phyloP scores from a whole-genome alignment of 1,139 yeast genomes.

The Spathaspora sp. region DNA sequence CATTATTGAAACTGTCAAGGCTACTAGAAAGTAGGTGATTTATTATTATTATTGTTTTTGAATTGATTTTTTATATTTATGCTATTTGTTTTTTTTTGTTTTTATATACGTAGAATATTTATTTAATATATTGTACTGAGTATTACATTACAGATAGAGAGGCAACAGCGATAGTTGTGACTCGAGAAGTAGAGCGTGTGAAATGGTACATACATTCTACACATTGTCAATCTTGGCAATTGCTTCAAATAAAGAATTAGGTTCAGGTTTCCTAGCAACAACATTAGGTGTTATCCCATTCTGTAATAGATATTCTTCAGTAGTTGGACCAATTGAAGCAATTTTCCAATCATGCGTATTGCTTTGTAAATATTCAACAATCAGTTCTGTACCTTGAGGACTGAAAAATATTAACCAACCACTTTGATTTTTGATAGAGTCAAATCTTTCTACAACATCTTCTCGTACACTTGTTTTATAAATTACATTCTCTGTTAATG shows the following conservation, averaged over 20 bases:
- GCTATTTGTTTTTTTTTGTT: background rate
- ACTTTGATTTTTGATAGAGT: constrained; percentile 8
- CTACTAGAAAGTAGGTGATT: constrained; percentile 16
- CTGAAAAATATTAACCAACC: constrained; percentile 85
- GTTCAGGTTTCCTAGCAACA: constrained; percentile 74
- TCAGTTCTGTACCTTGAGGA: constrained; percentile 78
- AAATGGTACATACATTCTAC: too few relatives aligned
- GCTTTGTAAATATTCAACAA: constrained; percentile 46
- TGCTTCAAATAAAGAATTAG: constrained; percentile 50
- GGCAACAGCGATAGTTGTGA: too few relatives aligned
- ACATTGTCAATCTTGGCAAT: constrained; percentile 20
- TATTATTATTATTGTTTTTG: constrained; percentile 2
- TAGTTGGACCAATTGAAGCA: constrained; percentile 94
- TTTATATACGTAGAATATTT: constrained; percentile 4
- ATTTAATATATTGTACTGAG: constrained; percentile 3
- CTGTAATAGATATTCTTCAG: constrained; percentile 58
- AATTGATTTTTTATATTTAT: constrained; percentile 1
- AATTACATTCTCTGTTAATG: constrained; percentile 63
- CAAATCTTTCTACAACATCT: constrained; percentile 46
- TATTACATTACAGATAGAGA: background rate
- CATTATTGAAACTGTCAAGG: constrained; percentile 59
- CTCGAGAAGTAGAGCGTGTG: too few relatives aligned
- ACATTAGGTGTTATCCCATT: constrained; percentile 58
- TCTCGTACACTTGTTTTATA: constrained; percentile 61
- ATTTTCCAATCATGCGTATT: constrained; percentile 32